Conservation (phyloP, 768 basidiomycete genomes). For the Russula sp. region DNA sequence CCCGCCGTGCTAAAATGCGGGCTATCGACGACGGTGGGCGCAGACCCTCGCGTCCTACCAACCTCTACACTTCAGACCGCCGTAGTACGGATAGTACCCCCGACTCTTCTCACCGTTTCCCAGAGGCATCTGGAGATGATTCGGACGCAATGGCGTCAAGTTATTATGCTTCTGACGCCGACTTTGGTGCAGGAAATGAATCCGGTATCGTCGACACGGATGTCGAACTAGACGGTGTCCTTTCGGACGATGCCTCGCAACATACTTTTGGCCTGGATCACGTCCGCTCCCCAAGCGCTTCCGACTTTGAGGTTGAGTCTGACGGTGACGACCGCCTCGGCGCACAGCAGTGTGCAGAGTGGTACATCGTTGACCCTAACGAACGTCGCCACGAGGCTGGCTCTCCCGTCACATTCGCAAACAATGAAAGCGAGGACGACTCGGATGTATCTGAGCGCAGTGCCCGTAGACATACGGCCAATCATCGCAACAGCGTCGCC, state of each 20-base stretch:
- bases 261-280: constrained; percentile 8
- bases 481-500: constrained; percentile 16
- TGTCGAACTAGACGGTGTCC: constrained; percentile 17
- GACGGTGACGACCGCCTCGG: background rate
- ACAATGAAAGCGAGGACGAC: constrained; percentile 5
- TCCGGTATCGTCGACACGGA: constrained; percentile 19
- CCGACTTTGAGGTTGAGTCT: background rate
- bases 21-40: constrained; percentile 38
- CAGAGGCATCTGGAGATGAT: constrained; percentile 8
- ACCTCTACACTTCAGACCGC: constrained; percentile 23
- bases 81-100: background rate
- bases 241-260: constrained; percentile 1
- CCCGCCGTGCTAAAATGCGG: constrained; percentile 35
- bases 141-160: constrained; percentile 9
- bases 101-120: background rate
- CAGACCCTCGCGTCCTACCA: constrained; percentile 36
- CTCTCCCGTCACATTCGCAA: constrained; percentile 17
- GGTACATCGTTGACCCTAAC: constrained; percentile 12
- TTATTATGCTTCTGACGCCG: constrained; percentile 5
- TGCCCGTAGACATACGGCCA: constrained; percentile 5
- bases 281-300: background rate
- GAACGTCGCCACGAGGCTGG: constrained; percentile 13
- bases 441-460: constrained; percentile 15
- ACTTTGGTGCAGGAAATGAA: constrained; percentile 10
- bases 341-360: constrained; percentile 11